Conservation (phyloP, 108 stramenopile genomes). For the Thalassiosira profunda region DNA sequence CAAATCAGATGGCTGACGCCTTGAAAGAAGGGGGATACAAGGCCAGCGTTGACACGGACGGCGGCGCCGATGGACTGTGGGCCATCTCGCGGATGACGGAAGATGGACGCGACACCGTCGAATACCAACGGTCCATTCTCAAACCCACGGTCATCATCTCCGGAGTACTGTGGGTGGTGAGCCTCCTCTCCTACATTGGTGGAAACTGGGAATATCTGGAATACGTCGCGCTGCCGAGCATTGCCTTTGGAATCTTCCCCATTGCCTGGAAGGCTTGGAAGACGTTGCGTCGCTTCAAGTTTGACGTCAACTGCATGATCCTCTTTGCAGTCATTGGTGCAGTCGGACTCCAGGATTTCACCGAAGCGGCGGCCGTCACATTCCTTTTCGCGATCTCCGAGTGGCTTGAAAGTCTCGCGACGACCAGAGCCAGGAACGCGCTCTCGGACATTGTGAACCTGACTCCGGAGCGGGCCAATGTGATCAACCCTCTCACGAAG, state of each 20-base stretch:
- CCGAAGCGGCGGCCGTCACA: conserved; percentile 84
- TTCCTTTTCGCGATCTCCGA: conserved; percentile 82
- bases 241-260: conserved; percentile 65
- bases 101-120: conserved; percentile 4
- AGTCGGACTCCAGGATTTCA: conserved; percentile 72
- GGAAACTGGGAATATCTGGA: conserved; percentile 68
- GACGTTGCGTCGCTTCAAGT: conserved; percentile 52
- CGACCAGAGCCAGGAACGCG: conserved; percentile 75
- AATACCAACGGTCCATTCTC: conserved; percentile 22
- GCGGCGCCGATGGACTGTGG: conserved; percentile 39
- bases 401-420: conserved; percentile 70
- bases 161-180: conserved; percentile 67
- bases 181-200: conserved; percentile 65
- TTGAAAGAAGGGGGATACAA: conserved; percentile 24
- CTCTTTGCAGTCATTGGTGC: conserved; percentile 81
- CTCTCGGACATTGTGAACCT: conserved; percentile 72
- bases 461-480: conserved; percentile 77
- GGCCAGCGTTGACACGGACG: conserved; percentile 16
- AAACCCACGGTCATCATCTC: conserved; percentile 43
- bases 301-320: conserved; percentile 89
- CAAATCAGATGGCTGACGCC: conserved; percentile 19
- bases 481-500: conserved; percentile 64
- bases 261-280: conserved; percentile 68
- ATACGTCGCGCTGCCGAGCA: conserved; percentile 62
- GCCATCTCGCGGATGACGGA: conserved; percentile 14